Percentiles rank a stretch among this genome's conserved stretches.
phyloP scores from a whole-genome alignment of 139 green algal species.

The Astrephomene gubernaculifera region DNA sequence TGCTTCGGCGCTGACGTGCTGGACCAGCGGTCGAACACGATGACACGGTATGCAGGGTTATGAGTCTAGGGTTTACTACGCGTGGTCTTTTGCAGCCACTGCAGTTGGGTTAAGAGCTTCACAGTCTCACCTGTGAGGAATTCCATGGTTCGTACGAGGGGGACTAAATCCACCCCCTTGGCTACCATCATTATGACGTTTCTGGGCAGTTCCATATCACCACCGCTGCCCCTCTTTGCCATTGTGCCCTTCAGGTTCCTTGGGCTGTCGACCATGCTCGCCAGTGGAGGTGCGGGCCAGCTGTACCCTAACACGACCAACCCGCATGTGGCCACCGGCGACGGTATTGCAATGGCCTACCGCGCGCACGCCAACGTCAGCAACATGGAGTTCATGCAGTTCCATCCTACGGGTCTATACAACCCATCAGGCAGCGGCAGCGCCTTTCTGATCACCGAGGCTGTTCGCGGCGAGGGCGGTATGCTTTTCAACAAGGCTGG shows the following conservation, averaged over 20 bases:
- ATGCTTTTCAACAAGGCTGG: constrained; percentile 87
- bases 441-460: constrained; percentile 96
- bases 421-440: constrained; percentile 52
- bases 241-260: constrained; percentile 63
- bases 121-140: no score
- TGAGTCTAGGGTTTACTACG: no score
- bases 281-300: constrained; percentile 92
- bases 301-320: constrained; percentile 99
- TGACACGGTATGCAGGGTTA: constrained; percentile 67
- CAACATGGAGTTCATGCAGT: constrained; percentile 99
- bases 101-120: no score
- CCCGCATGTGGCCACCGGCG: constrained; percentile 93
- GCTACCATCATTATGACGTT: no score
- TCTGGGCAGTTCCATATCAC: no score
- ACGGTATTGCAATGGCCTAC: constrained; percentile 97
- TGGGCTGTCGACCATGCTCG: constrained; percentile 87
- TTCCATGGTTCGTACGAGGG: no score
- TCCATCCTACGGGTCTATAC: constrained; percentile 94
- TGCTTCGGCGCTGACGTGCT: constrained; percentile 92
- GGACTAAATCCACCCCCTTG: no score
- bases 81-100: no score
- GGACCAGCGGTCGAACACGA: constrained; percentile 58
- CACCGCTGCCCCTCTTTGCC: no score
- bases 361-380: constrained; percentile 82
- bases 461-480: constrained; percentile 94